A percentile compares a stretch with the other conserved stretches of the same genome.
Evolutionary conservation across 352 stramenopile species (phyloP).

Genomic region (Hyaloperonospora brassicae): DNA sequence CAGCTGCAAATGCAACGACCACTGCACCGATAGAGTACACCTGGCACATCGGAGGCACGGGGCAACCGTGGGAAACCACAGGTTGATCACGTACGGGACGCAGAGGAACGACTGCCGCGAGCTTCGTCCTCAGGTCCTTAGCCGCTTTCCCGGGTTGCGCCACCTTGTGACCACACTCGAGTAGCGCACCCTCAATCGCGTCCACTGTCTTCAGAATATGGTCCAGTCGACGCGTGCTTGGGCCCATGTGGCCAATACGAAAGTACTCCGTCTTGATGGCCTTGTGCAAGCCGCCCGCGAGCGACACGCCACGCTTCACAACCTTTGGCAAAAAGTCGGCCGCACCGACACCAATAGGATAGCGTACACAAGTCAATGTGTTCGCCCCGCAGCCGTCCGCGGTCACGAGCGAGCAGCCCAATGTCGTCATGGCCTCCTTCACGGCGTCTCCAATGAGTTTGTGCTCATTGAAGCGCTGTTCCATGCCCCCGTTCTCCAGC

Average conservation of each 20-base stretch:
- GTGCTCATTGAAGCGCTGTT: conserved; percentile 70
- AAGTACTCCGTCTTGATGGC: conserved; percentile 83
- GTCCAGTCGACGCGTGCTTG: conserved; percentile 62
- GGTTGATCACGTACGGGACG: conserved; percentile 37
- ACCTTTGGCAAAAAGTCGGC: conserved; percentile 71
- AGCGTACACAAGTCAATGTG: conserved; percentile 71
- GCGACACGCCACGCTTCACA: conserved; percentile 56
- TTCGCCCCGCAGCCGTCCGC: conserved; percentile 40
- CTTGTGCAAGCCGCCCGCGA: conserved; percentile 67
- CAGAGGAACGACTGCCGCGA: conserved; percentile 44
- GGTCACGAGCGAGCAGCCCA: conserved; percentile 59
- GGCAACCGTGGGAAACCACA: conserved; percentile 46
- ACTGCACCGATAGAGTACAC: conserved; percentile 56
- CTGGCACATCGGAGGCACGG: conserved; percentile 62
- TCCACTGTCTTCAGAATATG: conserved; percentile 68
- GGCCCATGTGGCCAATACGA: conserved; percentile 78
- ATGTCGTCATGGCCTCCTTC: conserved; percentile 56
- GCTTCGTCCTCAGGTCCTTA: conserved; percentile 46
- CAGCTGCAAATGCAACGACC: conserved; percentile 46
- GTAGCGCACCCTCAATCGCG: conserved; percentile 59
- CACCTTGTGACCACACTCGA: conserved; percentile 63
- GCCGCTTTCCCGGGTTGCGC: conserved; percentile 43
- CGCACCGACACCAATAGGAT: conserved; percentile 50
- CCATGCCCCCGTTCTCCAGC: conserved; percentile 66
- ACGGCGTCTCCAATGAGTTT: conserved; percentile 45